Evolutionary conservation across 441 rosid species (phyloP).

Genomic region (Arabidopsis lyrata): DNA sequence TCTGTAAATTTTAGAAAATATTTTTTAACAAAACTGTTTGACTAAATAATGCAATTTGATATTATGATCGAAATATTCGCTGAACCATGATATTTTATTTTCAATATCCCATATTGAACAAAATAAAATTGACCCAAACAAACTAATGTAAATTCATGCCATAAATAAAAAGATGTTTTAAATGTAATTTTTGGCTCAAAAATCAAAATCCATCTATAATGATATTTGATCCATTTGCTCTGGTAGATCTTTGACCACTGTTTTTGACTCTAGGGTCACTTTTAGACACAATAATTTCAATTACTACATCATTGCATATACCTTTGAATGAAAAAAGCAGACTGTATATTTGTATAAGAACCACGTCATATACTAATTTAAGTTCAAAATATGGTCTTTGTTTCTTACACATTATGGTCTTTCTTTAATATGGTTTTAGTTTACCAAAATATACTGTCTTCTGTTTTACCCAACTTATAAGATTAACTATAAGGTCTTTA

Average conservation of each 20-base stretch:
- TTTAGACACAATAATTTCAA: conserved; percentile 17
- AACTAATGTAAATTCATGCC: conserved; percentile 10
- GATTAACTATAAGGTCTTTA: conserved; percentile 21
- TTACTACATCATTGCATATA: conserved; percentile 29
- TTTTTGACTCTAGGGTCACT: conserved; percentile 25
- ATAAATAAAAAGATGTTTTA: conserved; percentile 2
- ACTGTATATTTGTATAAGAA: conserved; percentile 25
- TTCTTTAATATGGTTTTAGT: conserved; percentile 32
- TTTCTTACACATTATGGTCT: conserved; percentile 22
- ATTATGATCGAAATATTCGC: conserved; percentile 7
- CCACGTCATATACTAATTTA: conserved; percentile 18
- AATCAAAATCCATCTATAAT: not conserved
- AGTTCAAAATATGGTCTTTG: conserved; percentile 10
- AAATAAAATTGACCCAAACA: not conserved
- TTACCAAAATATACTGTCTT: conserved; percentile 35
- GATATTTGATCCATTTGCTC: conserved; percentile 23
- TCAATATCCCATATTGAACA: not conserved
- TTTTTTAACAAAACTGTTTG: not conserved
- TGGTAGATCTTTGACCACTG: conserved; percentile 34
- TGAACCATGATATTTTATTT: conserved; percentile 15
- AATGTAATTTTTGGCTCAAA: not conserved
- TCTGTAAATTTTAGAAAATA: not conserved
- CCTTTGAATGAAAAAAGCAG: conserved; percentile 10
- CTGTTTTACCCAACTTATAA: conserved; percentile 30
- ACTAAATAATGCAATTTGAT: not conserved